A percentile compares a stretch with the other conserved stretches of the same genome.
phyloP scores from a whole-genome alignment of 306 rosid genomes.

The Alnus glutinosa region DNA sequence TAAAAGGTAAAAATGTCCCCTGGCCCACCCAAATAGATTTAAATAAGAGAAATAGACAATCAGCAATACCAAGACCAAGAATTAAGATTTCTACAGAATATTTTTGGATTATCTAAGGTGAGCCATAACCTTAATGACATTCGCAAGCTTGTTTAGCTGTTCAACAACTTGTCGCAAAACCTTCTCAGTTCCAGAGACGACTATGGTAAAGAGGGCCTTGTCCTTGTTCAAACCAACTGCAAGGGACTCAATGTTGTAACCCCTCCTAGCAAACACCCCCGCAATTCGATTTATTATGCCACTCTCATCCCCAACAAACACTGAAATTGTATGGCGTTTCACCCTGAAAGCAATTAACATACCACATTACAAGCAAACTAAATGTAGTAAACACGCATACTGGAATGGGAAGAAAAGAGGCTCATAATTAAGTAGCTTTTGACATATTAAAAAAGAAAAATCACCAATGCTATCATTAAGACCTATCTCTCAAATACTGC shows the following conservation, averaged over 20 bases:
- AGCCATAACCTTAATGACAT: conserved; percentile 48
- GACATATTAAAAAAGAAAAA: neutral
- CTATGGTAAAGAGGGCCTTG: conserved; percentile 65
- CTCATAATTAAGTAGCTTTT: neutral
- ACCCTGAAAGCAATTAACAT: conserved; percentile 40
- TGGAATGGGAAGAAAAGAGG: neutral
- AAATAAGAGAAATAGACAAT: neutral
- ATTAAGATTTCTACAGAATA: neutral
- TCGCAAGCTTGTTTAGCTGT: conserved; percentile 65
- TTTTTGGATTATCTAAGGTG: neutral
- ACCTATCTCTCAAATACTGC: neutral
- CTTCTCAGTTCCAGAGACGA: conserved; percentile 55
- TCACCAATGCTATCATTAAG: neutral
- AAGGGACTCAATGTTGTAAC: conserved; percentile 66
- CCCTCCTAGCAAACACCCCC: conserved; percentile 65
- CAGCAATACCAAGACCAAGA: neutral
- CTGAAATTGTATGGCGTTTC: conserved; percentile 57
- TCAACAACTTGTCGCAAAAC: conserved; percentile 59
- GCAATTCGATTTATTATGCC: conserved; percentile 71
- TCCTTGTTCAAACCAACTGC: conserved; percentile 67
- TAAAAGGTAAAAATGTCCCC: neutral
- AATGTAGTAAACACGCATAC: neutral
- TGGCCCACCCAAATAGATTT: neutral
- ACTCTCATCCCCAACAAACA: conserved; percentile 71
- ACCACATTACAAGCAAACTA: neutral